These are phyloP conservation scores for Rhodotorula sphaerocarpa DNA, from an alignment of 768 basidiomycete species.

Conservation along the genomic window DNA sequence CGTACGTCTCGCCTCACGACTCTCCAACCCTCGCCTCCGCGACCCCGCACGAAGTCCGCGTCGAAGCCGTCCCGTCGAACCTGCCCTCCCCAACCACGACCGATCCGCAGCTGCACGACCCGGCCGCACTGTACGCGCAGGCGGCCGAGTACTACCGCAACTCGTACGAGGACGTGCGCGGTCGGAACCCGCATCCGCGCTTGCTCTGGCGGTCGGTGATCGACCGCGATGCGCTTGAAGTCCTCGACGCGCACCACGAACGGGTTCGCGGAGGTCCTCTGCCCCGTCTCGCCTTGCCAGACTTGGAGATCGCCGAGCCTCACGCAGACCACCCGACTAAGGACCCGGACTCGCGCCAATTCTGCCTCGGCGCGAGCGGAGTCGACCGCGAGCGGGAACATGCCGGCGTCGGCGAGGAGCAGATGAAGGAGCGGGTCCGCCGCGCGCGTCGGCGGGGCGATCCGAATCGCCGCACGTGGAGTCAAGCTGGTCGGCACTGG, in stretches of 20 bases:
- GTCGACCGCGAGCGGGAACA: slow-evolving; percentile 21
- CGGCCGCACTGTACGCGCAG: not conserved
- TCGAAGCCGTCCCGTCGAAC: not conserved
- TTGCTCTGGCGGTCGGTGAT: slow-evolving; percentile 23
- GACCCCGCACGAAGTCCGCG: not conserved
- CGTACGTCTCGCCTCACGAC: not conserved
- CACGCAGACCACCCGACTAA: too few relatives aligned
- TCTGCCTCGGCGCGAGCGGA: not conserved
- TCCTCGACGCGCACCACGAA: slow-evolving; percentile 23
- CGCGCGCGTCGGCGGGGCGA: not conserved
- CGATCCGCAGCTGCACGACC: not conserved
- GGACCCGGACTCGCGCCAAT: too few relatives aligned
- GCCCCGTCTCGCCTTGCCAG: slow-evolving; percentile 6
- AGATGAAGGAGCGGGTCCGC: slow-evolving; percentile 10
- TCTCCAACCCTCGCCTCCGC: not conserved
- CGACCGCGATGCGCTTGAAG: slow-evolving; percentile 10
- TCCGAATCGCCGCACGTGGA: slow-evolving; percentile 18
- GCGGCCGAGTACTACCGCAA: not conserved
- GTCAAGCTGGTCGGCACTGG: slow-evolving; percentile 21
- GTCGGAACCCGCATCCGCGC: slow-evolving; percentile 16
- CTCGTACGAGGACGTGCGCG: slow-evolving; percentile 11
- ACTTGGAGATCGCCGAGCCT: not conserved
- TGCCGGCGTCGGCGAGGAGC: slow-evolving; percentile 6
- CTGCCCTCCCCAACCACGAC: not conserved
- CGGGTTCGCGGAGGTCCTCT: slow-evolving; percentile 19